Percentiles rank a stretch among this genome's conserved stretches.
These are phyloP conservation scores for Jackrogersella minutella DNA, from an alignment of 495 filamentous ascomycete genomes.

Conservation along the genomic window DNA sequence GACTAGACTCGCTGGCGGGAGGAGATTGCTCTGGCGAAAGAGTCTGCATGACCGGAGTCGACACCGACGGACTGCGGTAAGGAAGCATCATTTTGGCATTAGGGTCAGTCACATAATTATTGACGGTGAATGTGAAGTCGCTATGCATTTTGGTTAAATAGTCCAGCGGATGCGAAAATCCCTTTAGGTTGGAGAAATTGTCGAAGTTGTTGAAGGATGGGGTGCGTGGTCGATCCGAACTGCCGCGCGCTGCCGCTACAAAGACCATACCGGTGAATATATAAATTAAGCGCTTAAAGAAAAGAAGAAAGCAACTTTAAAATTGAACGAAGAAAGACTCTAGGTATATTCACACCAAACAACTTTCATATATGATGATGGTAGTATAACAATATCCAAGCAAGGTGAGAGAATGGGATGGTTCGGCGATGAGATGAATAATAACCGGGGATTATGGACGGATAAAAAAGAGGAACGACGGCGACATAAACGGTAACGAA, in stretches of 20 bases:
- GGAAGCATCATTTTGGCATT: constrained; percentile 28
- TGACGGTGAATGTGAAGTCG: constrained; percentile 34
- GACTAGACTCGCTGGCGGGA: constrained; percentile 33
- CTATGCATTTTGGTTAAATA: constrained; percentile 25
- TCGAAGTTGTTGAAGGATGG: not conserved
- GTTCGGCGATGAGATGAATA: not conserved
- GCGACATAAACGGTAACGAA: constrained; percentile 20
- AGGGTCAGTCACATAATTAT: constrained; percentile 17
- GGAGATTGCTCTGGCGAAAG: constrained; percentile 33
- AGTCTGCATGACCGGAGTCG: constrained; percentile 33
- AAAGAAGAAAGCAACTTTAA: not conserved
- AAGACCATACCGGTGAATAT: constrained; percentile 5
- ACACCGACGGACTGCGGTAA: constrained; percentile 19
- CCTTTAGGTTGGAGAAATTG: not conserved
- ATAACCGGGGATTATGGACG: not conserved
- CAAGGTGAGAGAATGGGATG: not conserved
- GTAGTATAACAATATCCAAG: not conserved
- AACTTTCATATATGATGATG: not conserved
- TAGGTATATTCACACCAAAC: not conserved
- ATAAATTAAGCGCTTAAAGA: not conserved
- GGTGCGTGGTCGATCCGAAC: not conserved
- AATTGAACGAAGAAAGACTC: not conserved
- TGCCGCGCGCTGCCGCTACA: constrained; percentile 6
- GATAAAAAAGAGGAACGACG: not conserved
- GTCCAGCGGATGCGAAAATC: not conserved